Evolutionary conservation across 2,329 filamentous ascomycete genomes (phyloP).

Genomic region (Epichloe coenophiala): DNA sequence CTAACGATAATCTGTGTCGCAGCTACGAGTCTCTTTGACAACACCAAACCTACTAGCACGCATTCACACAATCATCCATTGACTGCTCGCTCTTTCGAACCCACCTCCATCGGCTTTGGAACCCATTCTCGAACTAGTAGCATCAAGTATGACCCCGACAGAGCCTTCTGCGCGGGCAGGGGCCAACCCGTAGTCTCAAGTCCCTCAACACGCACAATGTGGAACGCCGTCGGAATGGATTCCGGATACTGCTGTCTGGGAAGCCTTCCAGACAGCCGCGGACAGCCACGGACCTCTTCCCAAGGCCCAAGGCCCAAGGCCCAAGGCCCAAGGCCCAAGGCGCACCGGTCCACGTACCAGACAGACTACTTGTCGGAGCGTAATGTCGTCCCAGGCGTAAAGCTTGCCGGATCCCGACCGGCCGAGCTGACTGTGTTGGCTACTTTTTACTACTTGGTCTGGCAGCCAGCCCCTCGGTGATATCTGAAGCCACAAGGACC

Average conservation of each 20-base stretch:
- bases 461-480: neutral
- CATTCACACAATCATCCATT: no score
- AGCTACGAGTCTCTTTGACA: neutral
- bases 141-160: neutral
- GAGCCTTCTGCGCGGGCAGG: neutral
- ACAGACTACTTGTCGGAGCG: conserved; percentile 2
- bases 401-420: neutral
- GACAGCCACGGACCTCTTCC: conserved; percentile 2
- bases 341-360: neutral
- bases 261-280: neutral
- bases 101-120: no score
- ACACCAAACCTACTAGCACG: neutral
- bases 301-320: no score
- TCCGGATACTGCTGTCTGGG: neutral
- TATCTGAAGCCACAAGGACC: neutral
- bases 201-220: neutral
- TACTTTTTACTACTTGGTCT: neutral
- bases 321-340: no score
- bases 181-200: neutral
- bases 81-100: no score
- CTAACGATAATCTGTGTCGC: neutral
- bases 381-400: neutral
- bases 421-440: neutral
- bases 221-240: neutral
- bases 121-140: no score